These are phyloP conservation scores for Ajuga chamaepitys DNA, from an alignment of 257 asterid species.

Conservation along the genomic window DNA sequence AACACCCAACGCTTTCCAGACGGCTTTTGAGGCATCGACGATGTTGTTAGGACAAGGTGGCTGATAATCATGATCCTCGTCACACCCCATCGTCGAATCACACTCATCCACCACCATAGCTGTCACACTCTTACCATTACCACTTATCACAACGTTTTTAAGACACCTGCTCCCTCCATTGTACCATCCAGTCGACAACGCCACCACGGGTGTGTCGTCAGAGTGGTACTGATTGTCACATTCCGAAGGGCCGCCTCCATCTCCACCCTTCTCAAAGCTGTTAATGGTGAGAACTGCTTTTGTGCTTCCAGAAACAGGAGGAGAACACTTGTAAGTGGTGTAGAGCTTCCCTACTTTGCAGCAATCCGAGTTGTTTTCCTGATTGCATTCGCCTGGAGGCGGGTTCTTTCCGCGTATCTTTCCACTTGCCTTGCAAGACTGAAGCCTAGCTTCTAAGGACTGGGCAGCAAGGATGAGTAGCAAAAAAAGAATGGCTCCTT, in stretches of 20 bases:
- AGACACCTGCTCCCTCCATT: constrained; percentile 24
- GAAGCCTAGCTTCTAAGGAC: constrained; percentile 7
- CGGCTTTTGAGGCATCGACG: constrained; percentile 35
- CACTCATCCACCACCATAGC: constrained; percentile 41
- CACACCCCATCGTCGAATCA: constrained; percentile 39
- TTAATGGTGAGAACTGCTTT: constrained; percentile 28
- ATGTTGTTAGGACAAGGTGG: constrained; percentile 42
- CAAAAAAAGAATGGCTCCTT: background rate
- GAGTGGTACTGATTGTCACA: constrained; percentile 31
- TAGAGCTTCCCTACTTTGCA: constrained; percentile 23
- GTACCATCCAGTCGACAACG: constrained; percentile 37
- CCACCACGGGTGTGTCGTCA: constrained; percentile 26
- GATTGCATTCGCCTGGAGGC: constrained; percentile 37
- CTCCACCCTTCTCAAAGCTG: constrained; percentile 35
- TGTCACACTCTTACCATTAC: constrained; percentile 24
- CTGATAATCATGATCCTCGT: constrained; percentile 27
- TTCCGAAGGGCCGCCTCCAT: constrained; percentile 31
- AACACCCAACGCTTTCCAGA: constrained; percentile 33
- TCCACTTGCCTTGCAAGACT: constrained; percentile 33
- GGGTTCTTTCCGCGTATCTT: constrained; percentile 25
- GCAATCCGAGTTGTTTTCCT: constrained; percentile 26
- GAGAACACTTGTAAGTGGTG: constrained; percentile 31
- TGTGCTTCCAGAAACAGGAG: constrained; percentile 13
- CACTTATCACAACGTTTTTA: constrained; percentile 9
- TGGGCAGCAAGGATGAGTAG: constrained; percentile 10